phyloP scores from a whole-genome alignment of 306 rosid genomes.

The Cucurbita ficifolia region DNA sequence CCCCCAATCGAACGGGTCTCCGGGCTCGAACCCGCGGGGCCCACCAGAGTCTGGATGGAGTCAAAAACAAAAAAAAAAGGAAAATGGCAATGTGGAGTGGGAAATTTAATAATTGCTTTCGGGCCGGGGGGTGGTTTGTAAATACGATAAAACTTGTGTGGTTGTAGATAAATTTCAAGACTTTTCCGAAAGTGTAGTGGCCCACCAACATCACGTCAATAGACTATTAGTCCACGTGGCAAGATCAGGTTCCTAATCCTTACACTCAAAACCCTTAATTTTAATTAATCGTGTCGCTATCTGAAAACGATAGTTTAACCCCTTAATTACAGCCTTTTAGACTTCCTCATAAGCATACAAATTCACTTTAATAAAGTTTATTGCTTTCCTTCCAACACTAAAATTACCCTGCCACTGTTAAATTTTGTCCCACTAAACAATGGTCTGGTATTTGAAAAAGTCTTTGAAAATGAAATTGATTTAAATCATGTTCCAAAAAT shows the following conservation, averaged over 20 bases:
- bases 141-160: neutral
- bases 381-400: neutral
- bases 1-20: neutral
- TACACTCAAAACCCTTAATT: neutral
- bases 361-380: slow-evolving; percentile 1
- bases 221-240: neutral
- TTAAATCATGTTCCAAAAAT: neutral
- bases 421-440: neutral
- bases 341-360: neutral
- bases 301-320: neutral
- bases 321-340: neutral
- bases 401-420: neutral
- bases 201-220: neutral
- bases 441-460: neutral
- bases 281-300: neutral
- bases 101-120: neutral
- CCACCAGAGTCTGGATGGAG: neutral
- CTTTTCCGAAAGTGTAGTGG: neutral
- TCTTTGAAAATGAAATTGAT: neutral
- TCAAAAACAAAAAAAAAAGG: neutral
- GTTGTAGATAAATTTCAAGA: neutral
- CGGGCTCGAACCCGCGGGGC: neutral
- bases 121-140: neutral
- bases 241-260: too few relatives aligned
- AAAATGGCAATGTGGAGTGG: neutral